Evolutionary conservation across 2,329 filamentous ascomycete genomes (phyloP), one percentile per base, ranked within the genome.

Genomic region (Alternaria sp.): DNA sequence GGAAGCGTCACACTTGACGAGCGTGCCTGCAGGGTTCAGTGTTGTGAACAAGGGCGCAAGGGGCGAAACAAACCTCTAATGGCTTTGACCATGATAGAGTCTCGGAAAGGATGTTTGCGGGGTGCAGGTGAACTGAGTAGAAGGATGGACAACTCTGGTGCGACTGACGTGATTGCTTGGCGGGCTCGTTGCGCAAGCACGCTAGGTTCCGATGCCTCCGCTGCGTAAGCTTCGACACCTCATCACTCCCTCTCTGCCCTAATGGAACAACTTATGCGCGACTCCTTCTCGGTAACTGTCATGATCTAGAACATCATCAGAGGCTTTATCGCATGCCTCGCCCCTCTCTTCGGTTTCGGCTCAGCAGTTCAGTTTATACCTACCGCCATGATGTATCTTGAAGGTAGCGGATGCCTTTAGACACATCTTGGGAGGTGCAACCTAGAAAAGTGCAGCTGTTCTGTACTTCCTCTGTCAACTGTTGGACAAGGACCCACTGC

Each of bases 1-100:
- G 42, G 90, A 91, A n/a, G 91, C 89, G 74, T 94, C 91, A 78
- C 90, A 92, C 77, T 92, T 87, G 77, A 94, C 87, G 64, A 94
- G 84, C 28, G 91, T 88, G 62, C 90, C 90, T 83, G 60, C 3
- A 8, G 26, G 0, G 0, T 39, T 66, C 10, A 62, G 62, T 56
- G 34, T n/a, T 6, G 28, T 4, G 40, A 36, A n/a, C 4, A 17
- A 42, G 26, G 24, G 36, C 4, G n/a, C 4, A 29, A 39, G 7
- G 23, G n/a, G 11, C 5, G 10, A 1, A 46, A 17, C 48, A 29
- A 69, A 85, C 84, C 84, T 82, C 82, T 80, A 40, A 86, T 84
- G 59, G 84, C 84, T 71, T 84, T 84, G 63, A 84, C 83, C 84
- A 86, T 87, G 50, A 54, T 79, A 73, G 41, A 33, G 51, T 45